phyloP scores from a whole-genome alignment of 1,284 basidiomycete species.

The Sporisorium scitamineum region DNA sequence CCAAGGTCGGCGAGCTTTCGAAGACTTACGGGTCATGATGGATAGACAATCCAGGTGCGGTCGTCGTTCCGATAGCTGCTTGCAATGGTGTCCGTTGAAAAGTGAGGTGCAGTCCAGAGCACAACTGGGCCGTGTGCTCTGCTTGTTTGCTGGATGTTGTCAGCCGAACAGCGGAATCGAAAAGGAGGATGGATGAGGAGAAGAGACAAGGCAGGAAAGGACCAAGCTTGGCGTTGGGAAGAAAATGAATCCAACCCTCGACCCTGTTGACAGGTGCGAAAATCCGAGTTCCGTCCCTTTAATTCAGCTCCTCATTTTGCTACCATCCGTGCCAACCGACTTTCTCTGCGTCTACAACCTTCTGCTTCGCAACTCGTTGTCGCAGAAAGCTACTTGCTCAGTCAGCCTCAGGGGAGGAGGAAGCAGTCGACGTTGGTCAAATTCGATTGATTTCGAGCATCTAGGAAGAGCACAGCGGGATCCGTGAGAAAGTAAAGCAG shows the following conservation, averaged over 20 bases:
- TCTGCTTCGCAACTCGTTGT: not conserved
- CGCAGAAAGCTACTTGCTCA: not conserved
- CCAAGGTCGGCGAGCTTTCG: not conserved
- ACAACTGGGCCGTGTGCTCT: slow-evolving; percentile 1
- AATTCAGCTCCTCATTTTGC: no score
- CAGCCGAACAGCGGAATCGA: not conserved
- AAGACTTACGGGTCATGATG: slow-evolving; percentile 2
- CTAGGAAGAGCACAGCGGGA: not conserved
- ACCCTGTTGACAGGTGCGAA: not conserved
- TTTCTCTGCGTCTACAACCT: no score
- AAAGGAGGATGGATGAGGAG: not conserved
- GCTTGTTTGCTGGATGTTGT: slow-evolving; percentile 1
- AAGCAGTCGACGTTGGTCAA: not conserved
- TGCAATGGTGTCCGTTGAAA: not conserved
- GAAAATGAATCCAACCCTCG: not conserved
- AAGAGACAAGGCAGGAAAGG: not conserved
- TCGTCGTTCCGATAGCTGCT: not conserved
- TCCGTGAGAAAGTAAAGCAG: no score
- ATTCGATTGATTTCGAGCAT: not conserved
- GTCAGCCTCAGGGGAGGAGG: not conserved
- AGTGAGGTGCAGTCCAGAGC: slow-evolving; percentile 2
- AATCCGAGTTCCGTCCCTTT: not conserved
- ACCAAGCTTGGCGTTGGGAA: not conserved
- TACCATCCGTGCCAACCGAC: no score
- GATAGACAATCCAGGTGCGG: not conserved